phyloP scores from a whole-genome alignment of 1,284 basidiomycete species.

The Leccinum solheimii region DNA sequence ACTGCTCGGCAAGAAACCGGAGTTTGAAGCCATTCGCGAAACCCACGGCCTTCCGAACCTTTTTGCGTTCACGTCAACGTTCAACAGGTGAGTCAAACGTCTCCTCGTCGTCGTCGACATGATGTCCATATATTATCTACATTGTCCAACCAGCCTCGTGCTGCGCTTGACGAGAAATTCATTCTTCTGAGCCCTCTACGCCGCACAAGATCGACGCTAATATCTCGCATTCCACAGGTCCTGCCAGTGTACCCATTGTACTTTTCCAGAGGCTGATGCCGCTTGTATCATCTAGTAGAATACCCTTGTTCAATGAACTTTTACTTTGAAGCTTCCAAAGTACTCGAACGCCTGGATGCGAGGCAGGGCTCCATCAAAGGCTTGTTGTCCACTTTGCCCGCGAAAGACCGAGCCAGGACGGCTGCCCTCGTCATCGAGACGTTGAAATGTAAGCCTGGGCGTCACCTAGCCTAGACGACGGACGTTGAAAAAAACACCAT shows the following conservation, averaged over 20 bases:
- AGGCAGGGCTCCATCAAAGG: slow-evolving; percentile 87
- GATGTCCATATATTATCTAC: slow-evolving; percentile 71
- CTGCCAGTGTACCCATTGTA: slow-evolving; percentile 3
- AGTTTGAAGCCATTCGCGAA: slow-evolving; percentile 30
- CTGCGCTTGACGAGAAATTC: slow-evolving; percentile 46
- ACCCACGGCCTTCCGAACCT: neutral
- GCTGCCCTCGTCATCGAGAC: slow-evolving; percentile 87
- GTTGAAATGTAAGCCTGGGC: slow-evolving; percentile 74
- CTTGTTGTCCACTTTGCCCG: slow-evolving; percentile 67
- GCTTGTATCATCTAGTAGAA: slow-evolving; percentile 36
- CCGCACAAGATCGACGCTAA: slow-evolving; percentile 12
- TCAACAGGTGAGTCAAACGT: slow-evolving; percentile 24
- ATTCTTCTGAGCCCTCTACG: slow-evolving; percentile 35
- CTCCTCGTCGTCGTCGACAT: slow-evolving; percentile 36
- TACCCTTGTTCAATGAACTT: slow-evolving; percentile 76
- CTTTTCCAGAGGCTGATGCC: slow-evolving; percentile 22
- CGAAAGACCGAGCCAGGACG: slow-evolving; percentile 76
- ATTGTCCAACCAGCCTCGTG: slow-evolving; percentile 67
- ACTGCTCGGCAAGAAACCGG: slow-evolving; percentile 31
- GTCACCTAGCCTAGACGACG: neutral
- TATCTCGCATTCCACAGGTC: slow-evolving; percentile 13
- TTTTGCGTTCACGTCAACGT: neutral
- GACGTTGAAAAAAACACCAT: slow-evolving; percentile 5
- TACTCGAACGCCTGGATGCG: slow-evolving; percentile 81
- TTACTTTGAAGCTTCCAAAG: slow-evolving; percentile 84